Percentiles rank a stretch among this genome's conserved stretches.
Conservation (phyloP, 768 basidiomycete species). For the Lactifluus rugatus region DNA sequence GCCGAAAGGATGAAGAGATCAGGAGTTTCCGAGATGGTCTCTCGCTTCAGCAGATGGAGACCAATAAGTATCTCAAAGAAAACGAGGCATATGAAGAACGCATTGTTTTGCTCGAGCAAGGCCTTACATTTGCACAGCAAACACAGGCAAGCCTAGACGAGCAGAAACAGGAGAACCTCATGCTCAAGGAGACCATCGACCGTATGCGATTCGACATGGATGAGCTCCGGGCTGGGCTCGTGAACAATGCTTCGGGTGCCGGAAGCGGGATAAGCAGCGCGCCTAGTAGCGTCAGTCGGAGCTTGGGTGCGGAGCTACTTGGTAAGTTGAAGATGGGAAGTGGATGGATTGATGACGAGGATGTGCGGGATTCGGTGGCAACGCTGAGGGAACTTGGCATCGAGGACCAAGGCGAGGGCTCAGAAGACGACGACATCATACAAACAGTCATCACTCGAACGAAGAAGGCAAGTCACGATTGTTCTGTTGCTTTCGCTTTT, state of each 20-base stretch:
- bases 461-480: constrained; percentile 44
- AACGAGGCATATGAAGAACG: constrained; percentile 64
- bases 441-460: constrained; percentile 86
- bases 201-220: constrained; percentile 91
- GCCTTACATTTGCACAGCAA: constrained; percentile 58
- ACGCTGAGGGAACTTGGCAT: constrained; percentile 29
- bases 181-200: constrained; percentile 94
- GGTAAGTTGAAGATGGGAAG: constrained; percentile 45
- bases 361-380: constrained; percentile 29
- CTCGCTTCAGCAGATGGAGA: constrained; percentile 55
- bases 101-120: constrained; percentile 57
- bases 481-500: neutral
- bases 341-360: constrained; percentile 31
- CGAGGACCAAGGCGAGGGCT: constrained; percentile 39
- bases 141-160: constrained; percentile 71
- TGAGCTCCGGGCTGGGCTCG: constrained; percentile 57
- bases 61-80: constrained; percentile 55
- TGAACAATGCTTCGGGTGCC: constrained; percentile 27
- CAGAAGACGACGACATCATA: constrained; percentile 65
- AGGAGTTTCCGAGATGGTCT: constrained; percentile 51
- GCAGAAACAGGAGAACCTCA: constrained; percentile 90
- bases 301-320: constrained; percentile 61
- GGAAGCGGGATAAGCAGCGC: constrained; percentile 41
- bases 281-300: constrained; percentile 56
- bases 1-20: constrained; percentile 66